A percentile compares a stretch with the other conserved stretches of the same genome.
phyloP scores from a whole-genome alignment of 768 basidiomycete genomes.

The Suillus paluster region DNA sequence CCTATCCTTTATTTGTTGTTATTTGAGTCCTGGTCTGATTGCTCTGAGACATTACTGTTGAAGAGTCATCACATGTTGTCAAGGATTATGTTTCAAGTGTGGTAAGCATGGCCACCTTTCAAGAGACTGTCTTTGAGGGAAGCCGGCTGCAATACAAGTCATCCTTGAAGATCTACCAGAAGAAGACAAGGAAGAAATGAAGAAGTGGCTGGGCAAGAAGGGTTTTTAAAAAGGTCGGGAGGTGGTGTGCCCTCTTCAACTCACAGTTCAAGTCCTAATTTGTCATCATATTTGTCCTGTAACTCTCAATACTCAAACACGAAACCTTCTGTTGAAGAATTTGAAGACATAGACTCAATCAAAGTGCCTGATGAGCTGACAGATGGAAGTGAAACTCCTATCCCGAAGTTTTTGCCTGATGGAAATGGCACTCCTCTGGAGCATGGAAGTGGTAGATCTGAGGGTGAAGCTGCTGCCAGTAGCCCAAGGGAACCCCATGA shows the following conservation, averaged over 20 bases:
- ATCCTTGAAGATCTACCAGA: not conserved
- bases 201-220: not conserved
- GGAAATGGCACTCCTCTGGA: not conserved
- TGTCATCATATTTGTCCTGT: not conserved
- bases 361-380: not conserved
- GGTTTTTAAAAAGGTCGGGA: constrained; percentile 11
- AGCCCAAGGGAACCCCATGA: not conserved
- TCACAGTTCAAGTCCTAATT: not conserved
- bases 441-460: not conserved
- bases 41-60: too few relatives aligned
- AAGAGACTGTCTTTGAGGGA: not conserved
- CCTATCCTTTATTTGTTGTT: too few relatives aligned
- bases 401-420: not conserved
- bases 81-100: constrained; percentile 11
- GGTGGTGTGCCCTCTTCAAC: constrained; percentile 3
- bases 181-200: not conserved
- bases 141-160: not conserved
- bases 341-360: not conserved
- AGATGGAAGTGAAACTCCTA: too few relatives aligned
- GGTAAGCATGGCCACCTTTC: not conserved
- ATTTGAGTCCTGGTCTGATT: too few relatives aligned
- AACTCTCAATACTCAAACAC: not conserved
- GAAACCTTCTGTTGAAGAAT: not conserved
- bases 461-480: not conserved
- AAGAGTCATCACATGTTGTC: too few relatives aligned